A percentile compares a stretch with the other conserved stretches of the same genome.
Conservation (phyloP, 257 asterid species). For the Eucommia ulmoides region DNA sequence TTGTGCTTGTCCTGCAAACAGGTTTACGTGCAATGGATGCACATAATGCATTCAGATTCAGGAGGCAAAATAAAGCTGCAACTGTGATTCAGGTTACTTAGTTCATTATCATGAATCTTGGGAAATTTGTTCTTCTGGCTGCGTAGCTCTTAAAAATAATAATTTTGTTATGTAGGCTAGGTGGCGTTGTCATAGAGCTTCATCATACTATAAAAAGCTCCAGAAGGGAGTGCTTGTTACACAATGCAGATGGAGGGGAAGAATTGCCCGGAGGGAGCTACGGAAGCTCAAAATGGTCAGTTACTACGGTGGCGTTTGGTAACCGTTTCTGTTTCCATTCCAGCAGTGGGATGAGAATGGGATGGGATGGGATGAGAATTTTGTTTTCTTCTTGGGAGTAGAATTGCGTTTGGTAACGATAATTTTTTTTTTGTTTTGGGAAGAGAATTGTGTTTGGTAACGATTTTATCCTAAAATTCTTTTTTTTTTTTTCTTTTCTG, state of each 20-base stretch:
- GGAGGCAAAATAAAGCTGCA: conserved; percentile 75
- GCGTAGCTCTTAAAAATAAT: conserved; percentile 14
- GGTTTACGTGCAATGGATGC: conserved; percentile 75
- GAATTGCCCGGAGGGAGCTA: conserved; percentile 59
- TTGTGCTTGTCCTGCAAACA: conserved; percentile 74
- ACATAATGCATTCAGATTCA: conserved; percentile 37
- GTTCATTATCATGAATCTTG: conserved; percentile 6
- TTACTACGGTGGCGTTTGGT: too few relatives aligned
- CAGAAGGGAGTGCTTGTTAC: conserved; percentile 57
- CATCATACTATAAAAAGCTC: conserved; percentile 49
- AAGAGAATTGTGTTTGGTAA: too few relatives aligned
- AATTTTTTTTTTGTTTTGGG: too few relatives aligned
- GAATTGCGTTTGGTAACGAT: too few relatives aligned
- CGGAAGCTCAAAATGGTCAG: conserved; percentile 88
- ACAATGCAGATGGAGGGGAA: conserved; percentile 91
- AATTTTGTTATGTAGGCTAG: conserved; percentile 39
- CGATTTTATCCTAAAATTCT: too few relatives aligned
- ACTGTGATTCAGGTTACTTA: conserved; percentile 62
- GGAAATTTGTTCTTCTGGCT: conserved; percentile 10
- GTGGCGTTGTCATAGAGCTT: conserved; percentile 77
- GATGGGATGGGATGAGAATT: too few relatives aligned
- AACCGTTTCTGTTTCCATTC: too few relatives aligned
- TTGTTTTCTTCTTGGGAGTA: too few relatives aligned
- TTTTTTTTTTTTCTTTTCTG: too few relatives aligned
- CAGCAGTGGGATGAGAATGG: too few relatives aligned